A percentile compares a stretch with the other conserved stretches of the same genome.
Conservation (phyloP, 2,329 filamentous ascomycete species). For the Cladosporium sp. region DNA sequence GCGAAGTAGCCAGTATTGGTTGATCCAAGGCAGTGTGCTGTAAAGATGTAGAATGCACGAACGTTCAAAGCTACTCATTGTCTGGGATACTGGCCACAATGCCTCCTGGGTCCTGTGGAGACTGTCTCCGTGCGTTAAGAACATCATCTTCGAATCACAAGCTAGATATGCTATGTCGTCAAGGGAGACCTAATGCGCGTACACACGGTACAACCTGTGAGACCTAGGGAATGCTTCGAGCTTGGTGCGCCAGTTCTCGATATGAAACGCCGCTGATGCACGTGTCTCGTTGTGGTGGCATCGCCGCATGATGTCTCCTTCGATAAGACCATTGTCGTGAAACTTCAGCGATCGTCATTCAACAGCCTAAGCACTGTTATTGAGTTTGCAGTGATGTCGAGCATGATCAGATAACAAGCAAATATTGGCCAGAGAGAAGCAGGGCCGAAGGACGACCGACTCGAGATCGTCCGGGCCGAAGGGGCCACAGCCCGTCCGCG, state of each 20-base stretch:
- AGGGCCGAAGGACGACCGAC: slow-evolving; percentile 12
- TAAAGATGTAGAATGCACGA: background rate
- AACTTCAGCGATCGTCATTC: slow-evolving; percentile 6
- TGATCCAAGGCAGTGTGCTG: background rate
- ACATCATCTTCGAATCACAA: background rate
- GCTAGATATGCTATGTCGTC: background rate
- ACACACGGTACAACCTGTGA: background rate
- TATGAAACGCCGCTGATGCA: background rate
- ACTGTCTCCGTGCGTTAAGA: background rate
- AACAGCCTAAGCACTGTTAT: background rate
- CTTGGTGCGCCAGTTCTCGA: background rate
- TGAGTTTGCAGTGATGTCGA: background rate
- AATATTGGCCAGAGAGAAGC: slow-evolving; percentile 3
- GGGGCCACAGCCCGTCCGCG: slow-evolving; percentile 13
- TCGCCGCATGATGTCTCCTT: background rate
- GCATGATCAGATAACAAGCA: slow-evolving; percentile 4
- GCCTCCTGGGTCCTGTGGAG: background rate
- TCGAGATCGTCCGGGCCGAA: slow-evolving; percentile 16
- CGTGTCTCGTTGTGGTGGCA: background rate
- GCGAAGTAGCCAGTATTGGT: background rate
- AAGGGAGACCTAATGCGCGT: background rate
- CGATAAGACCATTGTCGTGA: background rate
- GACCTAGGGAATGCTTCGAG: background rate
- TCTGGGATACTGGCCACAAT: background rate
- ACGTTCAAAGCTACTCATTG: background rate